Evolutionary conservation across 306 rosid genomes (phyloP), one percentile per base, ranked within the genome.

Genomic region (Arachis hypogaea): DNA sequence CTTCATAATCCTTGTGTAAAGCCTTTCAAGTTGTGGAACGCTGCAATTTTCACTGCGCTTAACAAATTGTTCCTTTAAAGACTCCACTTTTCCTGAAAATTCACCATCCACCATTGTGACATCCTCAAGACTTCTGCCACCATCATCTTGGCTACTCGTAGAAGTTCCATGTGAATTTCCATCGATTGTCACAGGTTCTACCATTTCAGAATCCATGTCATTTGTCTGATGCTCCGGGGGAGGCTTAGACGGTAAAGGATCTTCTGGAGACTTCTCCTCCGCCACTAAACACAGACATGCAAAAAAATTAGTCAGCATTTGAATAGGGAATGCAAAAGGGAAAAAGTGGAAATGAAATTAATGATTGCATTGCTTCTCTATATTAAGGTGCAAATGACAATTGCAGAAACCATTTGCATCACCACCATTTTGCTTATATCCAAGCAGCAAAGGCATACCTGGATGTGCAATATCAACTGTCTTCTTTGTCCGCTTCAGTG

Each of bases 21-120:
- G 91, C 82, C 96, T 86, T 75, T 91, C 97, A 29, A 94, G 97
- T 82, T 89, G 91, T 9, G 96, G 97, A 76, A 94, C 81, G 86
- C 80, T 79, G 64, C 83, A 89, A 76, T 69, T 80, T 67, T 80
- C 81, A 5, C 87, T 84, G 10, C 82, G 94, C 77, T 89, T 86
- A 59, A 91, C 74, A 44, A 89, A 83, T 5, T 68, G 81, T 40
- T 16, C 82, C 89, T 85, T 81, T 58, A 89, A 67, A 33, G 91
- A 82, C 75, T 88, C 92, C 47, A 85, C 70, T 72, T 91, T 87
- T 58, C 78, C 77, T 10, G 86, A 78, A 55, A 78, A 76, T 75
- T 85, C 92, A 57, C 11, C 59, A 55, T 91, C 95, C 18, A 73
- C 65, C 85, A 85, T 54, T 33, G 69, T 45, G 16, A 82, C 77